Percentiles rank a stretch among this genome's conserved stretches.
phyloP scores from a whole-genome alignment of 2,329 filamentous ascomycete species.

The Ceratocystis cacaofunesta region DNA sequence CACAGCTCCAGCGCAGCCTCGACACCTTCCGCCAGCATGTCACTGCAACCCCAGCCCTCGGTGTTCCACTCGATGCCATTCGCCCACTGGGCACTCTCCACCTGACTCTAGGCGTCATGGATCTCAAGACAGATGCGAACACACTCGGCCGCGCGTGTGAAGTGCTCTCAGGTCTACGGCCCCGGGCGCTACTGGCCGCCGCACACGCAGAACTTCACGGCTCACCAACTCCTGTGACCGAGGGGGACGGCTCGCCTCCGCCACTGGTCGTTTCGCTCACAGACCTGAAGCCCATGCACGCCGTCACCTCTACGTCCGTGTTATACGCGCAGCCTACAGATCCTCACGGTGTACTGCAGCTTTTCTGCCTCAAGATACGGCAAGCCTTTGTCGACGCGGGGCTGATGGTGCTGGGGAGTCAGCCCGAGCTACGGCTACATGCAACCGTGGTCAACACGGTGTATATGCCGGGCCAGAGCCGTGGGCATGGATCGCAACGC shows the following conservation, averaged over 20 bases:
- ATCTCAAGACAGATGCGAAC: slow-evolving; percentile 29
- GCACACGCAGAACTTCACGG: slow-evolving; percentile 17
- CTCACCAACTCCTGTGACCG: background rate
- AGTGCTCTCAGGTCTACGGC: slow-evolving; percentile 25
- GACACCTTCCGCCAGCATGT: slow-evolving; percentile 46
- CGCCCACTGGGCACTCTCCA: slow-evolving; percentile 70
- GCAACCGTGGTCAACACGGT: slow-evolving; percentile 78
- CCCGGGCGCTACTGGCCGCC: slow-evolving; percentile 10
- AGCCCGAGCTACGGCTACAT: slow-evolving; percentile 57
- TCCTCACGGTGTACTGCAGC: slow-evolving; percentile 32
- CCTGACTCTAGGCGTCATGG: slow-evolving; percentile 78
- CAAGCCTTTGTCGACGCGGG: slow-evolving; percentile 39
- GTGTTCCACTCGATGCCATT: slow-evolving; percentile 50
- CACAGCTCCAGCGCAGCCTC: slow-evolving; percentile 50
- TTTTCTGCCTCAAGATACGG: slow-evolving; percentile 44
- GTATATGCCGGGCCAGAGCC: slow-evolving; percentile 39
- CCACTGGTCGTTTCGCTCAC: slow-evolving; percentile 33
- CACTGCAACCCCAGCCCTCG: slow-evolving; percentile 26
- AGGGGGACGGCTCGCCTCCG: slow-evolving; percentile 11
- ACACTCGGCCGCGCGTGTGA: slow-evolving; percentile 20
- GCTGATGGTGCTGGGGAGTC: slow-evolving; percentile 39
- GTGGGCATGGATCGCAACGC: background rate
- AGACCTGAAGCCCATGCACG: slow-evolving; percentile 48
- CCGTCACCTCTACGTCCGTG: slow-evolving; percentile 40
- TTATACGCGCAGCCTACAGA: slow-evolving; percentile 51